phyloP scores from a whole-genome alignment of 345 rosid genomes.

The Moricandia moricandioides region DNA sequence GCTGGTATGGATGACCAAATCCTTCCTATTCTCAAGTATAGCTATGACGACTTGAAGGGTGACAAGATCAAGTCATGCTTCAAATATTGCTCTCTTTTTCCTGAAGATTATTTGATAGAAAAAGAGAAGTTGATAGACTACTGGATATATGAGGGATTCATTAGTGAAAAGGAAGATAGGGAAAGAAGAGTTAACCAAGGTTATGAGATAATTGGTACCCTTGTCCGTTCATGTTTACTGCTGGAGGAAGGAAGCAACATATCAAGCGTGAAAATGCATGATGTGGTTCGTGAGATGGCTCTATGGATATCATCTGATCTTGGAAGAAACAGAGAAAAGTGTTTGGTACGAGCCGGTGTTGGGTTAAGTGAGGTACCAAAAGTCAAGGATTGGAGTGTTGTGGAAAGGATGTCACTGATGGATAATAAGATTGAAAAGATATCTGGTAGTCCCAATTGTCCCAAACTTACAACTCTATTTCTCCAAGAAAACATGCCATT shows the following conservation, averaged over 20 bases:
- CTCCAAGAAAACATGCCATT: too few relatives aligned
- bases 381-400: neutral
- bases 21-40: too few relatives aligned
- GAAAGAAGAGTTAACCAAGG: neutral
- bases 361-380: neutral
- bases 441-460: neutral
- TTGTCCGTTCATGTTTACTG: neutral
- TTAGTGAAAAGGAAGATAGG: neutral
- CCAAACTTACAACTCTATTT: neutral
- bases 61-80: neutral
- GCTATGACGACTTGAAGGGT: too few relatives aligned
- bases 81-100: neutral
- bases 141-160: neutral
- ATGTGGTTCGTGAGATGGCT: neutral
- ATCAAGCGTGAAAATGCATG: neutral
- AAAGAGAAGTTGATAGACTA: neutral
- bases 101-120: neutral
- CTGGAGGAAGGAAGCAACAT: neutral
- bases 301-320: neutral
- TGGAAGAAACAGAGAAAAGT: neutral
- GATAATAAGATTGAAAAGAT: neutral
- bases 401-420: neutral
- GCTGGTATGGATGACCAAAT: too few relatives aligned
- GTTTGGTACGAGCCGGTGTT: neutral
- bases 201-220: neutral